Conservation (phyloP, 2,329 filamentous ascomycete genomes). For the Proliferodiscus dingleyae region DNA sequence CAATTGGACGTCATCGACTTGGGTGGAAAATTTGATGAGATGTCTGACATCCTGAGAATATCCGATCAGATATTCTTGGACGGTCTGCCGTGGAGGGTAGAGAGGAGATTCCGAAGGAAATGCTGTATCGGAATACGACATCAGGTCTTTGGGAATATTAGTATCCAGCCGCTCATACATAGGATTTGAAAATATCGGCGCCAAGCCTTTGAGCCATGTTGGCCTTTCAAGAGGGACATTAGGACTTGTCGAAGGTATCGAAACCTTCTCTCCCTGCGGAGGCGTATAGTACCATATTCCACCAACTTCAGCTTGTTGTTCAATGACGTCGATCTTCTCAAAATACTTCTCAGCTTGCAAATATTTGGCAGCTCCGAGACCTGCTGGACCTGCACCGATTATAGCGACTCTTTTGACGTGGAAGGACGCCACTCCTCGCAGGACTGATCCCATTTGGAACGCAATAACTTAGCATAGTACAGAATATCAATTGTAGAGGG, state of each 20-base stretch:
- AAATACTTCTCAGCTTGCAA: constrained; percentile 68
- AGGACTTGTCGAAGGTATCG: constrained; percentile 65
- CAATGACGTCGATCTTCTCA: constrained; percentile 68
- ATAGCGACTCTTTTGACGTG: constrained; percentile 62
- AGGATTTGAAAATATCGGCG: constrained; percentile 67
- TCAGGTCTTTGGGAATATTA: constrained; percentile 77
- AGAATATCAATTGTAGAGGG: not conserved
- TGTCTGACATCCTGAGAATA: constrained; percentile 62
- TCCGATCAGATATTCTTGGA: constrained; percentile 67
- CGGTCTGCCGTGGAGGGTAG: constrained; percentile 67
- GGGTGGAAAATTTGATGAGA: constrained; percentile 64
- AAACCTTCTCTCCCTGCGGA: constrained; percentile 41
- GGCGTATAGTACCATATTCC: constrained; percentile 80
- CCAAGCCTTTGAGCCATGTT: constrained; percentile 39
- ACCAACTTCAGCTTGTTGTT: constrained; percentile 71
- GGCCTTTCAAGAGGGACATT: constrained; percentile 60
- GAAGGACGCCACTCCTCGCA: constrained; percentile 15
- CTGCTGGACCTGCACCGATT: constrained; percentile 77
- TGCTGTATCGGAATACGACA: constrained; percentile 69
- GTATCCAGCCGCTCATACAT: constrained; percentile 80
- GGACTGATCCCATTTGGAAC: constrained; percentile 23
- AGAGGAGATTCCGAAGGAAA: constrained; percentile 63
- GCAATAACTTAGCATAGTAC: no score
- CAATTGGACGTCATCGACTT: constrained; percentile 57
- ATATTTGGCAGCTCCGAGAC: constrained; percentile 76